These are phyloP conservation scores for Neofusicoccum cordaticola DNA, from an alignment of 2,329 filamentous ascomycete species.

Conservation along the genomic window DNA sequence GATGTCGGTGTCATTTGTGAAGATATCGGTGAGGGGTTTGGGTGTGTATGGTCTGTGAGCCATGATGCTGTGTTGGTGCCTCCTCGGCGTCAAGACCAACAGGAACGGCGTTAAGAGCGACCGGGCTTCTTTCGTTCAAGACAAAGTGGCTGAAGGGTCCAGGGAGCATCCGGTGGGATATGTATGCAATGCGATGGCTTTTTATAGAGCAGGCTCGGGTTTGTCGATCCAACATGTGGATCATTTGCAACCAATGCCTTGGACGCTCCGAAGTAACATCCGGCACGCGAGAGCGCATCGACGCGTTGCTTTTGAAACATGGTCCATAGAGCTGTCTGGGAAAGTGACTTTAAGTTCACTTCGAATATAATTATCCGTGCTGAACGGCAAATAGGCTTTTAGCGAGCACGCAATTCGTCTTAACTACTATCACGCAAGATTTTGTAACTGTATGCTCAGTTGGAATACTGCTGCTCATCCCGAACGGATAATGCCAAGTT, in stretches of 20 bases:
- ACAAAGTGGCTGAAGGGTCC: not conserved
- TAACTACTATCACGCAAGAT: too few species aligned
- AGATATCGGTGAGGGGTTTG: constrained; percentile 58
- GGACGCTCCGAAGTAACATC: not conserved
- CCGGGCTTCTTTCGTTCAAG: not conserved
- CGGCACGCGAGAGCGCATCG: too few species aligned
- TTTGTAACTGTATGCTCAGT: too few species aligned
- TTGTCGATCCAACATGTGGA: not conserved
- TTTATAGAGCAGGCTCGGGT: not conserved
- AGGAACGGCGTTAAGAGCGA: too few species aligned
- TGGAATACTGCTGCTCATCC: too few species aligned
- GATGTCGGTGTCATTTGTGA: constrained; percentile 66
- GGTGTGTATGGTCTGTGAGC: constrained; percentile 30
- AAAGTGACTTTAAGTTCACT: too few species aligned
- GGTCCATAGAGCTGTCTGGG: not conserved
- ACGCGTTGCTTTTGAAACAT: not conserved
- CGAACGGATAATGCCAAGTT: too few species aligned
- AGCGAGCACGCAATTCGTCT: too few species aligned
- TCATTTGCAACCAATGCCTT: too few species aligned
- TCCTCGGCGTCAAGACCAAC: too few species aligned
- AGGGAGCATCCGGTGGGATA: not conserved
- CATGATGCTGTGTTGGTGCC: not conserved
- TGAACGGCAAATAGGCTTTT: too few species aligned
- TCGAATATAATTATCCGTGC: too few species aligned
- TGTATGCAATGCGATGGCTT: not conserved